Evolutionary conservation across 2,329 filamentous ascomycete genomes (phyloP), one percentile per base, ranked within the genome.

Genomic region (Arthroderma sp.): DNA sequence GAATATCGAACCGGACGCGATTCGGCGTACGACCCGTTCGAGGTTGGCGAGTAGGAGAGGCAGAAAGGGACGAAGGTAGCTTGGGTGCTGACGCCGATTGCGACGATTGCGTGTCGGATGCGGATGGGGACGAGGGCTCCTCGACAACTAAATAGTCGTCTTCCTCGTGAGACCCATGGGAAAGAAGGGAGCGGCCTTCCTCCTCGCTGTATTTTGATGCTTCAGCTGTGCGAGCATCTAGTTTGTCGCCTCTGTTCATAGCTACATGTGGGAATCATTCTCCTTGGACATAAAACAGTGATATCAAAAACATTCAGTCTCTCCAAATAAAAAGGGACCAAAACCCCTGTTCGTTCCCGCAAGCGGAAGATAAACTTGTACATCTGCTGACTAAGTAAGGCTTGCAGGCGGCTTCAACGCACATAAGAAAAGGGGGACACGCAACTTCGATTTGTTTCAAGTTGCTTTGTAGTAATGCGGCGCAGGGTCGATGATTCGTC

Each of bases 1-100:
- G 67, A n/a, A 74, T 55, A 61, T 90, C 84, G 71, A 93, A 93
- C 63, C 85, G 84, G 49, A 93, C 88, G 25, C 87, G 80, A 67
- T 87, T 85, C 7, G 81, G 78, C 1, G 85, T 88, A 56, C 85
- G 82, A 6, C 81, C 79, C 1, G 83, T 87, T 57, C 83, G 71
- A 17, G 85, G 69, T 23, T 72, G 70, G 57, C 74, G 73, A 59
- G 72, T 68, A 9, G 66, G 64, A n/a, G 66, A 60, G 28, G 70
- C 68, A n/a, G 69, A 70, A 55, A 76, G 69, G 7, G 74, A 72
- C 33, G 74, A 74, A 54, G 74, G 73, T 53, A 67, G 68, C 60
- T 69, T 66, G 17, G 51, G 51, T 5, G 51, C 23, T 19, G 51
- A 54, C 4, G 11, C 25, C 23, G 51, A 23, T 21, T 19, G 31